Evolutionary conservation across 1,284 basidiomycete genomes (phyloP).

Genomic region (Leccinum proliferum): DNA sequence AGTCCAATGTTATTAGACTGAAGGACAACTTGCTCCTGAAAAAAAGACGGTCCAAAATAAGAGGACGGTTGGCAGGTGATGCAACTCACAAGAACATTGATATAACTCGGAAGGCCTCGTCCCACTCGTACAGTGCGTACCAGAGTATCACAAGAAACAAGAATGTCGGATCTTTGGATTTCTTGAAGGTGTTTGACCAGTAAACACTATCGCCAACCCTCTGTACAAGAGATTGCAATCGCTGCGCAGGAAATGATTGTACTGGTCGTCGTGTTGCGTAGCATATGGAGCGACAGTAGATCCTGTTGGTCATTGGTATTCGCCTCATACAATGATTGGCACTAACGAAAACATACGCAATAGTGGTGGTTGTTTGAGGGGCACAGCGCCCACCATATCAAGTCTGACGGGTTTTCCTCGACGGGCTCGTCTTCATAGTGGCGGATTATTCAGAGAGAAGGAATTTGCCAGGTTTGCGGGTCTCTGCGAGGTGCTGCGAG

Average conservation of each 20-base stretch:
- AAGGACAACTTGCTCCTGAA: constrained; percentile 41
- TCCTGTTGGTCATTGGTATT: constrained; percentile 15
- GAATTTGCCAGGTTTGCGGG: constrained; percentile 7
- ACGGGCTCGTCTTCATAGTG: constrained; percentile 1
- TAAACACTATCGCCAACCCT: constrained; percentile 40
- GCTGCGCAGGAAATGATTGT: constrained; percentile 38
- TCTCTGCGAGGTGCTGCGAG: constrained; percentile 12
- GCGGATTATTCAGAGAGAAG: background rate
- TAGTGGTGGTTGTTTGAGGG: no score
- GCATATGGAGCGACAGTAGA: constrained; percentile 36
- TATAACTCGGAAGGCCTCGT: constrained; percentile 47
- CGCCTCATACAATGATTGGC: no score
- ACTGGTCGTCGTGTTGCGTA: constrained; percentile 31
- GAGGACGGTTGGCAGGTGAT: background rate
- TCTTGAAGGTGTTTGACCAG: constrained; percentile 46
- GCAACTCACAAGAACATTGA: constrained; percentile 39
- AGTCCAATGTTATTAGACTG: constrained; percentile 31
- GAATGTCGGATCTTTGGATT: constrained; percentile 45
- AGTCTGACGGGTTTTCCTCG: constrained; percentile 10
- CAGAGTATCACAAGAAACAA: constrained; percentile 48
- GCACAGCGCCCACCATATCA: constrained; percentile 3
- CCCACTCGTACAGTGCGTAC: constrained; percentile 56
- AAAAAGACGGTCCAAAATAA: background rate
- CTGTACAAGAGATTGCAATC: constrained; percentile 28
- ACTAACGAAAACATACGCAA: constrained; percentile 10